A percentile compares a stretch with the other conserved stretches of the same genome.
Conservation (phyloP, 768 basidiomycete species). For the Suillus brevipes region DNA sequence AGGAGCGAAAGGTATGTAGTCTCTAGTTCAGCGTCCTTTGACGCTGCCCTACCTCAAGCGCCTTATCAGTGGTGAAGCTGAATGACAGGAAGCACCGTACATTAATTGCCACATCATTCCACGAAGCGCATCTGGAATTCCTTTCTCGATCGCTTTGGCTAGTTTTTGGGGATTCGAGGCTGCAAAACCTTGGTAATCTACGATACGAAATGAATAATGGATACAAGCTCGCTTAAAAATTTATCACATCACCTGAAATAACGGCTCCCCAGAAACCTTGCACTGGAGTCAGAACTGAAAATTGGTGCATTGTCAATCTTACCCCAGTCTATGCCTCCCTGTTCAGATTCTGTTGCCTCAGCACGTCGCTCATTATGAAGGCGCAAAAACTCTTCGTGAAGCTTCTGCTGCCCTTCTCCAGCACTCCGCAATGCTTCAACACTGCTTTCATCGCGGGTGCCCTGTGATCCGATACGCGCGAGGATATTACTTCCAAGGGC, state of each 20-base stretch:
- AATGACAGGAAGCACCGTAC: slow-evolving; percentile 40
- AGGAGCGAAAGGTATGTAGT: slow-evolving; percentile 76
- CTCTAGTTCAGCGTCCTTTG: slow-evolving; percentile 88
- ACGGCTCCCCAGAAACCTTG: slow-evolving; percentile 95
- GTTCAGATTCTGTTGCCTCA: slow-evolving; percentile 38
- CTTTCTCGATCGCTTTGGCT: slow-evolving; percentile 86
- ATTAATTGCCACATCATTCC: slow-evolving; percentile 98
- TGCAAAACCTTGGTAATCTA: slow-evolving; percentile 90
- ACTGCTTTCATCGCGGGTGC: slow-evolving; percentile 40
- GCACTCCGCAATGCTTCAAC: slow-evolving; percentile 44
- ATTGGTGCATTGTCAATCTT: slow-evolving; percentile 23
- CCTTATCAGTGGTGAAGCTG: slow-evolving; percentile 13
- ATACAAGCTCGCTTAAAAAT: slow-evolving; percentile 4
- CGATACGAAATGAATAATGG: slow-evolving; percentile 10
- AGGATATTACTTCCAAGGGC: slow-evolving; percentile 49
- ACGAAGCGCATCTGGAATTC: slow-evolving; percentile 83
- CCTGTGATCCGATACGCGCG: slow-evolving; percentile 52
- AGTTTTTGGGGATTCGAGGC: slow-evolving; percentile 74
- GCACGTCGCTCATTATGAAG: slow-evolving; percentile 57
- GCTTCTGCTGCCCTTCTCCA: slow-evolving; percentile 63
- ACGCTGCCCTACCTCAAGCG: slow-evolving; percentile 69
- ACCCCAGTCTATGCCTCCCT: slow-evolving; percentile 77
- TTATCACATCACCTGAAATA: slow-evolving; percentile 63
- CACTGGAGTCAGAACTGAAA: slow-evolving; percentile 4
- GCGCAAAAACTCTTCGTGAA: slow-evolving; percentile 76